These are phyloP conservation scores for Endocarpon pusillum DNA, from an alignment of 495 filamentous ascomycete species.

Conservation along the genomic window DNA sequence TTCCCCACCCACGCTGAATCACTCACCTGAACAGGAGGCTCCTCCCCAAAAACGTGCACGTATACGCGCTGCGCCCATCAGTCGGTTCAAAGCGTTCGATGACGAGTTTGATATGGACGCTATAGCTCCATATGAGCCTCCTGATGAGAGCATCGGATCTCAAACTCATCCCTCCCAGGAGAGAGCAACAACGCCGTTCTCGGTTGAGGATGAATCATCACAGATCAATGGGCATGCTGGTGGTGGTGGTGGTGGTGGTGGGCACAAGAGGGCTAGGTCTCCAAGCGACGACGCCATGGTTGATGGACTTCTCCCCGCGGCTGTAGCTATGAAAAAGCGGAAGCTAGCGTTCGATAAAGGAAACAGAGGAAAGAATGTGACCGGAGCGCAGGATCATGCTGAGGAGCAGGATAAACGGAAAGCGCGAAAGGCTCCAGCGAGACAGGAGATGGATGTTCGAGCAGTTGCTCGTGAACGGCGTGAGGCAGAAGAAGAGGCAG, in stretches of 20 bases:
- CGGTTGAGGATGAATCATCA: no score
- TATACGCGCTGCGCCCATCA: no score
- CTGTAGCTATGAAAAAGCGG: constrained; percentile 55
- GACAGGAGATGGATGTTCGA: constrained; percentile 49
- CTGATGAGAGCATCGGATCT: no score
- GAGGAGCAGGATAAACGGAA: constrained; percentile 15
- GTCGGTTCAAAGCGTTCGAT: constrained; percentile 62
- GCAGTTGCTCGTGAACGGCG: constrained; percentile 49
- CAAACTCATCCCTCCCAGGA: no score
- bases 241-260: no score
- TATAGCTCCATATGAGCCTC: constrained; percentile 8
- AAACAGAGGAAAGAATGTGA: constrained; percentile 2
- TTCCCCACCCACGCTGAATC: no score
- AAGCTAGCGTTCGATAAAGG: constrained; percentile 5
- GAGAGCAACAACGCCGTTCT: no score
- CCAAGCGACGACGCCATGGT: constrained; percentile 28
- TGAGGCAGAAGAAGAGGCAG: constrained; percentile 49
- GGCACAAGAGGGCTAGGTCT: constrained; percentile 1
- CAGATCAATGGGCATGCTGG: no score
- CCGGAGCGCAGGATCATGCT: constrained; percentile 4
- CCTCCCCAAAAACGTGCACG: no score
- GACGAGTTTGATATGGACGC: constrained; percentile 27
- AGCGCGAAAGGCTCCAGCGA: constrained; percentile 17
- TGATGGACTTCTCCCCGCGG: constrained; percentile 49
- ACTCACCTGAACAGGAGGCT: no score